A percentile compares a stretch with the other conserved stretches of the same genome.
Evolutionary conservation across 2,329 filamentous ascomycete genomes (phyloP).

Genomic region (Cryoendolithus antarcticus): DNA sequence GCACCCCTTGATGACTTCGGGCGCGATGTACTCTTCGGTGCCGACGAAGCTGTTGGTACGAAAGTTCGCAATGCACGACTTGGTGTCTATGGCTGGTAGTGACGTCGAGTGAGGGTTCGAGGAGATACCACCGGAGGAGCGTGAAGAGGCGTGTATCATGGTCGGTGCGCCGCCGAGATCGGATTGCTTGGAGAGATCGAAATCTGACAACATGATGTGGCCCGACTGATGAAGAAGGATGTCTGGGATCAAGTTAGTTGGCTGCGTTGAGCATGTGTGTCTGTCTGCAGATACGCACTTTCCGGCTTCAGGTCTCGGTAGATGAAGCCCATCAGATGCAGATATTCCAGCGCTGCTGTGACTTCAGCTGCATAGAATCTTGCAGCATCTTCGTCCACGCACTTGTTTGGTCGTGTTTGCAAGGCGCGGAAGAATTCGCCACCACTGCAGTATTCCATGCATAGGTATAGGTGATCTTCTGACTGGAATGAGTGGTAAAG

Average conservation of each 20-base stretch:
- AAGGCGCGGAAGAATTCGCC: slow-evolving; percentile 96
- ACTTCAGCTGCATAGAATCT: slow-evolving; percentile 97
- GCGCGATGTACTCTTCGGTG: slow-evolving; percentile 97
- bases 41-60: slow-evolving; percentile 97
- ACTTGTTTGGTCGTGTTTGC: slow-evolving; percentile 93
- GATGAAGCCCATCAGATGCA: slow-evolving; percentile 98
- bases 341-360: slow-evolving; percentile 87
- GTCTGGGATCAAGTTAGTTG: slow-evolving; percentile 48
- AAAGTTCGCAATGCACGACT: slow-evolving; percentile 97
- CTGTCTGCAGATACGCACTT: slow-evolving; percentile 45
- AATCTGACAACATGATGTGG: slow-evolving; percentile 99
- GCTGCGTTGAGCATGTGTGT: not conserved
- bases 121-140: slow-evolving; percentile 49
- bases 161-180: slow-evolving; percentile 93
- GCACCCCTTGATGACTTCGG: slow-evolving; percentile 96
- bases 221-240: slow-evolving; percentile 98
- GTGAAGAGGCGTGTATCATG: slow-evolving; percentile 61
- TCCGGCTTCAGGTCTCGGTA: slow-evolving; percentile 97
- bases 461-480: slow-evolving; percentile 96
- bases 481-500: slow-evolving; percentile 99
- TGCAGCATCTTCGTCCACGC: slow-evolving; percentile 90
- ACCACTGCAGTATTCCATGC: slow-evolving; percentile 99
- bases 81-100: slow-evolving; percentile 93
- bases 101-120: slow-evolving; percentile 48
- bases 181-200: slow-evolving; percentile 95